phyloP scores from a whole-genome alignment of 352 stramenopile genomes.

The Phytopythium aichiense region DNA sequence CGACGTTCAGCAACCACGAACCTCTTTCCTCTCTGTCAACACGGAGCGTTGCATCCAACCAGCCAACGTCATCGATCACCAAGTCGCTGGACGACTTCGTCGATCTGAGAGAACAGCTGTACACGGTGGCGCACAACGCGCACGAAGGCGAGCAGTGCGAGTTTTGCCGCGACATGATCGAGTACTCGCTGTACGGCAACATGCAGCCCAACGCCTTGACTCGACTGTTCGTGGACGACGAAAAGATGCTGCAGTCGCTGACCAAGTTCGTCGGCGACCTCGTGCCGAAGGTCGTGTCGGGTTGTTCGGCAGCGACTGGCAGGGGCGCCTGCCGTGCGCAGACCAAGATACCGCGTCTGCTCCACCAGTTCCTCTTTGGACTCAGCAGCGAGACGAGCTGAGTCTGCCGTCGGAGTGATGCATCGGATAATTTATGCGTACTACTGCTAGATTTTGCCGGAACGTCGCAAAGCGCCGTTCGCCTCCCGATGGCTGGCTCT shows the following conservation, averaged over 20 bases:
- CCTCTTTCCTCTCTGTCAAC: neutral
- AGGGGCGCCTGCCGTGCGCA: constrained; percentile 13
- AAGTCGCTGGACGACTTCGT: constrained; percentile 16
- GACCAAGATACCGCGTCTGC: constrained; percentile 12
- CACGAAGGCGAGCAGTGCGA: constrained; percentile 14
- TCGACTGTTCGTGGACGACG: constrained; percentile 1
- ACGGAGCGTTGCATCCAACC: neutral
- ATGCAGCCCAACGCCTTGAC: neutral
- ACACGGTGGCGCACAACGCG: constrained; percentile 11
- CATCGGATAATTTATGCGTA: neutral
- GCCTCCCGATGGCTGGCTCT: no score
- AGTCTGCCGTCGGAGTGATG: neutral
- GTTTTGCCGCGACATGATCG: constrained; percentile 20
- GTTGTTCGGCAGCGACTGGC: constrained; percentile 7
- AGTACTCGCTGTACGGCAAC: constrained; percentile 17
- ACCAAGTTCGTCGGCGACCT: constrained; percentile 14
- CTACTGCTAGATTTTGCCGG: no score
- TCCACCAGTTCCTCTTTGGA: constrained; percentile 26
- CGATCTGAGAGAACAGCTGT: constrained; percentile 15
- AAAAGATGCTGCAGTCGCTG: constrained; percentile 10
- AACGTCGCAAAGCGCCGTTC: no score
- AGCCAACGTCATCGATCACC: constrained; percentile 6
- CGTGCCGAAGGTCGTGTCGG: constrained; percentile 7
- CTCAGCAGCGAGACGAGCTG: neutral
- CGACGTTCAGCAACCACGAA: neutral